A percentile compares a stretch with the other conserved stretches of the same genome.
Evolutionary conservation across 106 monocot species (phyloP).

Genomic region (Allium fistulosum): DNA sequence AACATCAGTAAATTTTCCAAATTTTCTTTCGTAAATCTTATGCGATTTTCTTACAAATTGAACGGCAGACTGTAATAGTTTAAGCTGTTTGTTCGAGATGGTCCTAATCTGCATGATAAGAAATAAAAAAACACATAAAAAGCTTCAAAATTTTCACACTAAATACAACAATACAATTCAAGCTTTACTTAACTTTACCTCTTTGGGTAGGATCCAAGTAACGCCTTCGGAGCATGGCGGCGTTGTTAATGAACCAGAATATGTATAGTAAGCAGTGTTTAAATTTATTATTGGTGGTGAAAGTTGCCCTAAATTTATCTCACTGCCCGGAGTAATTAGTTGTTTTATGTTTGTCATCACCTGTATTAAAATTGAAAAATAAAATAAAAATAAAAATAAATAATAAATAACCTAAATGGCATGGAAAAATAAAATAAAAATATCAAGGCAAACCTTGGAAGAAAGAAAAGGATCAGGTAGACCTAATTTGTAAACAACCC

Average conservation of each 20-base stretch:
- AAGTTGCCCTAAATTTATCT: not conserved
- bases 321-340: not conserved
- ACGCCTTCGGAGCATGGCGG: slow-evolving; percentile 10
- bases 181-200: not conserved
- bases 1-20: not conserved
- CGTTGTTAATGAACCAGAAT: slow-evolving; percentile 3
- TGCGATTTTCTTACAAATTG: not conserved
- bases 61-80: not conserved
- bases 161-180: not conserved
- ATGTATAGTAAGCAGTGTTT: slow-evolving; percentile 2
- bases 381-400: not conserved
- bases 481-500: not conserved
- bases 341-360: not conserved
- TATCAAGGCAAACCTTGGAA: not conserved
- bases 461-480: slow-evolving; percentile 1
- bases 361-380: not conserved
- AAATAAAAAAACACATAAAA: not conserved
- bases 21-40: not conserved
- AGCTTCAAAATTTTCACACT: not conserved
- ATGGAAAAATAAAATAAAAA: not conserved
- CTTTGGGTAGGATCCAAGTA: not conserved
- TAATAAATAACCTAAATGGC: too few species aligned
- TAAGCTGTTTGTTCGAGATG: slow-evolving; percentile 1
- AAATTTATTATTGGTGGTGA: slow-evolving; percentile 1
- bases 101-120: slow-evolving; percentile 4